Percentiles rank a stretch among this genome's conserved stretches.
Evolutionary conservation across 1,284 basidiomycete genomes (phyloP).

Genomic region (Melampsora abietis-canadensis): DNA sequence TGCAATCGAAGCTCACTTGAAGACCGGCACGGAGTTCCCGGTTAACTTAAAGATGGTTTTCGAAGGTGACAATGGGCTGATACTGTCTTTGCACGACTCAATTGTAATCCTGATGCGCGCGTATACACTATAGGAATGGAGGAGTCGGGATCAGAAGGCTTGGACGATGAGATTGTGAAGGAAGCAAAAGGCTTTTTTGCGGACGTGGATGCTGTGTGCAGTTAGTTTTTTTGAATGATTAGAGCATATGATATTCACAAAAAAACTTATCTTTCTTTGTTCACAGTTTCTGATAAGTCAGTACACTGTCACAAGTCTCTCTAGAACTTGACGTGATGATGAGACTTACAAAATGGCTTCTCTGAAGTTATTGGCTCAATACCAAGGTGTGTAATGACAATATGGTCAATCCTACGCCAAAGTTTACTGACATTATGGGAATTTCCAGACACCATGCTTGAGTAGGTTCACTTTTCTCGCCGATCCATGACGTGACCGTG

Average conservation of each 20-base stretch:
- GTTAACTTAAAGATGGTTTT: constrained; percentile 94
- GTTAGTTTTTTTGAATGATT: too few relatives aligned
- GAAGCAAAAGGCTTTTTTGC: constrained; percentile 83
- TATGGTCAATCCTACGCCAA: not conserved
- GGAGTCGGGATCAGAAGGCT: constrained; percentile 86
- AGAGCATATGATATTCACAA: too few relatives aligned
- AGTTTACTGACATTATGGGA: too few relatives aligned
- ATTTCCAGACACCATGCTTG: too few relatives aligned
- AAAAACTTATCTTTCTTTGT: too few relatives aligned
- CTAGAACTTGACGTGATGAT: not conserved
- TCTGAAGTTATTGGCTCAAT: constrained; percentile 57
- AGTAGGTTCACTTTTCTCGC: too few relatives aligned
- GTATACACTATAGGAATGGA: constrained; percentile 67
- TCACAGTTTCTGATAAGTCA: constrained; percentile 52
- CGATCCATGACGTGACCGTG: too few relatives aligned
- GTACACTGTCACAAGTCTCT: not conserved
- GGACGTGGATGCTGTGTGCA: constrained; percentile 91
- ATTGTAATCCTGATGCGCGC: too few relatives aligned
- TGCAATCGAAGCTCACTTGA: constrained; percentile 79
- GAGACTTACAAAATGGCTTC: not conserved
- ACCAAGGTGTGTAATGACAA: not conserved
- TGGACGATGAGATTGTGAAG: constrained; percentile 80
- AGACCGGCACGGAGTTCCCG: constrained; percentile 72
- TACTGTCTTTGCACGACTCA: too few relatives aligned
- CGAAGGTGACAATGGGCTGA: constrained; percentile 57